Conservation (phyloP, 2,329 filamentous ascomycete genomes). For the Aspergillus spinulosporus region DNA sequence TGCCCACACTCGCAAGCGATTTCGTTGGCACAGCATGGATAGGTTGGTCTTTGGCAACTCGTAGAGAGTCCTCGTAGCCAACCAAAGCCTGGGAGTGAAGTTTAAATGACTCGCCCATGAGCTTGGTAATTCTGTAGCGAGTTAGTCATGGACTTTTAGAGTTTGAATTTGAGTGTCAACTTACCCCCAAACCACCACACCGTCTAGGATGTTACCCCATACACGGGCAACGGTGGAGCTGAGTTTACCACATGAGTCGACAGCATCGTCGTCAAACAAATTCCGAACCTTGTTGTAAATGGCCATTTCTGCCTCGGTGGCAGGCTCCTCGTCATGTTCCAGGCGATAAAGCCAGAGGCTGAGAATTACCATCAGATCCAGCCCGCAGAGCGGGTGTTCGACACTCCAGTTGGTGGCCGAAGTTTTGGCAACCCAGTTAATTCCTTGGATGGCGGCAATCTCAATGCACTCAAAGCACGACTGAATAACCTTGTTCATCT, state of each 20-base stretch:
- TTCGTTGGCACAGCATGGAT: constrained; percentile 47
- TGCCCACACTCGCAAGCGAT: constrained; percentile 45
- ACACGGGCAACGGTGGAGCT: constrained; percentile 94
- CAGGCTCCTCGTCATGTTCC: constrained; percentile 94
- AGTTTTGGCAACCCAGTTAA: constrained; percentile 96
- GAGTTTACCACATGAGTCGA: constrained; percentile 79
- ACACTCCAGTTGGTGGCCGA: constrained; percentile 99
- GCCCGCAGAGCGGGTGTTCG: constrained; percentile 91
- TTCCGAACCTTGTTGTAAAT: constrained; percentile 71
- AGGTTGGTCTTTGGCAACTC: constrained; percentile 42
- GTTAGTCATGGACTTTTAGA: constrained; percentile 46
- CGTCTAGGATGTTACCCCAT: constrained; percentile 97
- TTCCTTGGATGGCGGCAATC: constrained; percentile 88
- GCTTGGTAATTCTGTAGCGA: constrained; percentile 57
- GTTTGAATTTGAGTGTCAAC: constrained; percentile 44
- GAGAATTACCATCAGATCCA: constrained; percentile 97
- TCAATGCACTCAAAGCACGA: constrained; percentile 98
- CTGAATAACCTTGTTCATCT: constrained; percentile 98
- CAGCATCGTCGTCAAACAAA: constrained; percentile 82
- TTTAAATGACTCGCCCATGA: constrained; percentile 98
- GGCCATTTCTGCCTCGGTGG: constrained; percentile 44
- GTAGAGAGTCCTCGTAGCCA: constrained; percentile 76
- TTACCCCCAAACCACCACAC: constrained; percentile 99
- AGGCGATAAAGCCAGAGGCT: constrained; percentile 98
- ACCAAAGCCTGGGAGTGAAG: constrained; percentile 92